phyloP scores from a whole-genome alignment of 202 grass and related monocot species.

The Zoysia matrella region DNA sequence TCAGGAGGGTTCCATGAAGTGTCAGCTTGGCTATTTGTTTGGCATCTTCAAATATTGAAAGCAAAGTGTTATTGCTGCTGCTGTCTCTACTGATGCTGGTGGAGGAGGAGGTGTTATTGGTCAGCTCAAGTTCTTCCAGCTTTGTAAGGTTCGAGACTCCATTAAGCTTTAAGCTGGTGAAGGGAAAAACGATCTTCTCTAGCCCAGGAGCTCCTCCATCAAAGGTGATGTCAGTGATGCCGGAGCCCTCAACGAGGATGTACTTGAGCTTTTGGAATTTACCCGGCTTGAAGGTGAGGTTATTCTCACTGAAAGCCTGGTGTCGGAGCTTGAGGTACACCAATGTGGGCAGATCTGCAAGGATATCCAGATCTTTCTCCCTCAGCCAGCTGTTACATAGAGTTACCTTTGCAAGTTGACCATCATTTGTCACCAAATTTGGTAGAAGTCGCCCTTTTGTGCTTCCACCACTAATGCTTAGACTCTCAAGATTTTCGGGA shows the following conservation, averaged over 20 bases:
- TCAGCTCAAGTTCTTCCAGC: not conserved
- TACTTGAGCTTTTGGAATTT: not conserved
- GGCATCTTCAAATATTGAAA: not conserved
- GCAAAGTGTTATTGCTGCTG: not conserved
- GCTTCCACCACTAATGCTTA: not conserved
- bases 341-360: not conserved
- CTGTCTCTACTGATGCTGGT: too few relatives aligned
- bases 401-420: conserved; percentile 15
- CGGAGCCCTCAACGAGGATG: conserved; percentile 1
- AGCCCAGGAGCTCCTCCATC: not conserved
- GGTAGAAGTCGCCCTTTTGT: not conserved
- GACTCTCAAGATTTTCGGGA: not conserved
- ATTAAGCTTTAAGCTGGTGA: not conserved
- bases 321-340: not conserved
- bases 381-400: not conserved
- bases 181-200: not conserved
- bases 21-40: conserved; percentile 8
- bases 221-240: not conserved
- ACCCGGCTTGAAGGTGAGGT: not conserved
- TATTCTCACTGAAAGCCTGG: fast-evolving
- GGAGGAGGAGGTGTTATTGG: not conserved
- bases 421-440: not conserved
- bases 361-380: not conserved
- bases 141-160: not conserved
- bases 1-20: not conserved